A percentile compares a stretch with the other conserved stretches of the same genome.
Evolutionary conservation across 495 filamentous ascomycete genomes (phyloP).

Genomic region (Penicillium goetzii): DNA sequence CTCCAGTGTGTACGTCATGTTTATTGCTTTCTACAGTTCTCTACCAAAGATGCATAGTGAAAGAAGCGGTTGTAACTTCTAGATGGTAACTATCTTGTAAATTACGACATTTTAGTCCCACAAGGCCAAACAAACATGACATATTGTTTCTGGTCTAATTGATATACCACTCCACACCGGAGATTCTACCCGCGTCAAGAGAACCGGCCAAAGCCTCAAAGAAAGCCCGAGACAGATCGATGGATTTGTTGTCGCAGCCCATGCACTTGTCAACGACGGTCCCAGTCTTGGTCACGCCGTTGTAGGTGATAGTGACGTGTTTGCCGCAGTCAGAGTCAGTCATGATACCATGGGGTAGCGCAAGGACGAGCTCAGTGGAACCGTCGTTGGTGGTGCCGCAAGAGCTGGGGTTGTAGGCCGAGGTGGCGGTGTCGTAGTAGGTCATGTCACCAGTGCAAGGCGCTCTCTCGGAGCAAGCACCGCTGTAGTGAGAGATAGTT

Average conservation of each 20-base stretch:
- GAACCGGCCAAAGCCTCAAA: conserved; percentile 40
- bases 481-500: conserved; percentile 31
- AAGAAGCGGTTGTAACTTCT: too few species aligned
- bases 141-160: too few species aligned
- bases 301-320: conserved; percentile 61
- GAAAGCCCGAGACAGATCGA: conserved; percentile 51
- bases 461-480: conserved; percentile 38
- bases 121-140: too few species aligned
- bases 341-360: conserved; percentile 56
- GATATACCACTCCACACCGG: conserved; percentile 38
- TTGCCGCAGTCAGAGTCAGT: conserved; percentile 67
- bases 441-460: conserved; percentile 49
- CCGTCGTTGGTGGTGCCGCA: conserved; percentile 51
- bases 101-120: too few species aligned
- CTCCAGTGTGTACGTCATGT: too few species aligned
- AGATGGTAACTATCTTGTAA: too few species aligned
- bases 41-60: too few species aligned
- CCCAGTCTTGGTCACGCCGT: conserved; percentile 59
- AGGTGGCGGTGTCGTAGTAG: conserved; percentile 53
- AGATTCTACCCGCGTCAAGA: conserved; percentile 34
- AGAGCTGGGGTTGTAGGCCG: conserved; percentile 41
- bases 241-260: conserved; percentile 57
- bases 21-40: too few species aligned
- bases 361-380: conserved; percentile 45
- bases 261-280: conserved; percentile 75